Conservation (phyloP, 495 filamentous ascomycete genomes). For the Aspergillus wentii region DNA sequence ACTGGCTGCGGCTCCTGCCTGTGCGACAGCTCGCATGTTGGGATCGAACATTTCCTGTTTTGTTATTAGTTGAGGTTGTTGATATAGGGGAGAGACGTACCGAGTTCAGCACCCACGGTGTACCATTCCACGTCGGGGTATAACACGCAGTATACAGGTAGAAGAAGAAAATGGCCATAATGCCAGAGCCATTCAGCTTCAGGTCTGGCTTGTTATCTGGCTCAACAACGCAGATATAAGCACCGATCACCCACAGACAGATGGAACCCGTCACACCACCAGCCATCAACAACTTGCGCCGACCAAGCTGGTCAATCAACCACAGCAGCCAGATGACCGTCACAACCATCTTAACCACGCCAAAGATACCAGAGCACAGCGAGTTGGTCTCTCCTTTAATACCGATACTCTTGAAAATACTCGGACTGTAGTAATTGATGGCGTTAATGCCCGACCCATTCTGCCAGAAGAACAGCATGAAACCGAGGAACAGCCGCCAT, state of each 20-base stretch:
- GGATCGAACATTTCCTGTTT: conserved; percentile 53
- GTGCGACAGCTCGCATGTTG: conserved; percentile 60
- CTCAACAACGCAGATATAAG: conserved; percentile 56
- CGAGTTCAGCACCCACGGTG: conserved; percentile 59
- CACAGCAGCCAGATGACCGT: conserved; percentile 63
- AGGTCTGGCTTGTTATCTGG: conserved; percentile 35
- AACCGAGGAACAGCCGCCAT: conserved; percentile 63
- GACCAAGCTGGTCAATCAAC: conserved; percentile 65
- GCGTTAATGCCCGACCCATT: conserved; percentile 64
- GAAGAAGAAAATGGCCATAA: conserved; percentile 70
- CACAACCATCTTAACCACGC: conserved; percentile 48
- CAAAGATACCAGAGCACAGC: conserved; percentile 47
- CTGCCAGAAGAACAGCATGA: conserved; percentile 64
- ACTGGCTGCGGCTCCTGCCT: conserved; percentile 60
- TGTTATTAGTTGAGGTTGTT: conserved; percentile 7
- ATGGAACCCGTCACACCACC: conserved; percentile 64
- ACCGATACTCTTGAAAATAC: conserved; percentile 55
- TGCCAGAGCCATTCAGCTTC: conserved; percentile 50
- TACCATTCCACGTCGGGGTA: conserved; percentile 69
- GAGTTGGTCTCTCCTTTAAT: conserved; percentile 34
- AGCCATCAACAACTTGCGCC: conserved; percentile 62
- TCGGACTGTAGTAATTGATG: conserved; percentile 62
- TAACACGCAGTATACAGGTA: conserved; percentile 75
- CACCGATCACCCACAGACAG: conserved; percentile 71
- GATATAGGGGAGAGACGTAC: conserved; percentile 7